These are phyloP conservation scores for Rutstroemia sp. DNA, from an alignment of 2,329 filamentous ascomycete species.

Conservation along the genomic window DNA sequence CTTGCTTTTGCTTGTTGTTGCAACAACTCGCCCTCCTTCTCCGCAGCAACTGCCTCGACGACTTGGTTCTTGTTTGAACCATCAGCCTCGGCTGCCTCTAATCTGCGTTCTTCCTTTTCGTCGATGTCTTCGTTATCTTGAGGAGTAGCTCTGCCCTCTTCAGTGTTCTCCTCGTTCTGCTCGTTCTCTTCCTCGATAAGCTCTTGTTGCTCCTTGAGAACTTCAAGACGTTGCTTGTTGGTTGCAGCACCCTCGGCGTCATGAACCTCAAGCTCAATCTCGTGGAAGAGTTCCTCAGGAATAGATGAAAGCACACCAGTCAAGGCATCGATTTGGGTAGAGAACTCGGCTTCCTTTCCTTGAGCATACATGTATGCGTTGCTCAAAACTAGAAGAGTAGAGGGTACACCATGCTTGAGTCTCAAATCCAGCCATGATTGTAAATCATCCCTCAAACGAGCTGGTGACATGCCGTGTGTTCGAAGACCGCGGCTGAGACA, in stretches of 20 bases:
- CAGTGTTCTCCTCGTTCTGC: slow-evolving; percentile 76
- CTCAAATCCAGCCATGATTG: slow-evolving; percentile 91
- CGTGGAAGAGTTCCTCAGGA: slow-evolving; percentile 97
- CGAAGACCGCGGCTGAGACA: slow-evolving; percentile 87
- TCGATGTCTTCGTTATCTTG: slow-evolving; percentile 91
- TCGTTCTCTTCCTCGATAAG: slow-evolving; percentile 95
- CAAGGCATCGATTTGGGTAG: slow-evolving; percentile 85
- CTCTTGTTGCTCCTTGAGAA: slow-evolving; percentile 96
- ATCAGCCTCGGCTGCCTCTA: slow-evolving; percentile 42
- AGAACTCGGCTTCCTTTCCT: slow-evolving; percentile 72
- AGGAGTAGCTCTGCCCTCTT: slow-evolving; percentile 64
- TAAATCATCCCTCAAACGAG: slow-evolving; percentile 78
- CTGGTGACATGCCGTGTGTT: slow-evolving; percentile 86
- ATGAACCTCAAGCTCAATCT: slow-evolving; percentile 97
- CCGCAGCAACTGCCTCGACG: slow-evolving; percentile 47
- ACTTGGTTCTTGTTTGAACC: slow-evolving; percentile 40
- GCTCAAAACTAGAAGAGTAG: slow-evolving; percentile 87
- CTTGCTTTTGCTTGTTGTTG: slow-evolving; percentile 32
- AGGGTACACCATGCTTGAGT: slow-evolving; percentile 90
- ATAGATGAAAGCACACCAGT: slow-evolving; percentile 90
- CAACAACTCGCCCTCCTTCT: slow-evolving; percentile 41
- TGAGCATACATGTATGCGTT: slow-evolving; percentile 97
- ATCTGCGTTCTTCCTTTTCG: slow-evolving; percentile 73
- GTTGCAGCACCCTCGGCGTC: slow-evolving; percentile 94
- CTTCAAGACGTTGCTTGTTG: slow-evolving; percentile 97